Base-by-base conservation (phyloP, 2,329 filamentous ascomycete genomes). In the Didymella glomerata region DNA sequence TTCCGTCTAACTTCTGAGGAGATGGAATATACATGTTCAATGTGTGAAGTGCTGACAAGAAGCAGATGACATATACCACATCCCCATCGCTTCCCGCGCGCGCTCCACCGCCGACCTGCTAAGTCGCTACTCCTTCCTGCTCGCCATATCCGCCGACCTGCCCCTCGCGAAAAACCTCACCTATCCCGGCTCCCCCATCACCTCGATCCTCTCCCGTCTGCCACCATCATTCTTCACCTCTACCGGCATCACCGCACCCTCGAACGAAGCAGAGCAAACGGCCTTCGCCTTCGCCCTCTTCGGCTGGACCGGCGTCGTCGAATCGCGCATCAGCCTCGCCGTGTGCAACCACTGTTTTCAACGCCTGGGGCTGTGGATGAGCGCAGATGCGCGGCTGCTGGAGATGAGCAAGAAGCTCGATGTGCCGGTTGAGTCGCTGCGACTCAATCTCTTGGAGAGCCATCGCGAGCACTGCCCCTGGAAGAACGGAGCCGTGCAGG, bases 311-410 rank as follows among this genome's bases (percentile, higher is more conserved):
- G 81, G 79, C 78, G 83, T 72, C 78, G 87, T 69, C 76, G 88
- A 72, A 54, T 79, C 86, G 1, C 86, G 90, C 22, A 87, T 89
- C 40, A 90, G 92, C 60, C 86, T 94, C 16, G 88, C 91, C 6
- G 88, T 88, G 4, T 99, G 95, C 76, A 85, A 89, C 58, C 91
- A 92, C 20, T 99, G 95, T 74, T 90, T 96, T 71, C 88, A 95
- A 59, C 88, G 93, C 1, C 82, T 98, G 0, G 95, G 95, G 0
- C 83, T 99, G 2, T 99, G 95, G 95, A 90, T 99, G 82, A 98
- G 96, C 76, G 65, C 67, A 0, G 67, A 69, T 38, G 55, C 67
- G 7, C 69, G 71, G 8, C 54, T 76, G n/a, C 67, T 70, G 38
- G 70, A 75, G 40, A 76, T 75, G 69, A 71, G 68, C 61, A 56